Evolutionary conservation across 495 filamentous ascomycete species (phyloP).

Genomic region (Trichoderma gamsii): DNA sequence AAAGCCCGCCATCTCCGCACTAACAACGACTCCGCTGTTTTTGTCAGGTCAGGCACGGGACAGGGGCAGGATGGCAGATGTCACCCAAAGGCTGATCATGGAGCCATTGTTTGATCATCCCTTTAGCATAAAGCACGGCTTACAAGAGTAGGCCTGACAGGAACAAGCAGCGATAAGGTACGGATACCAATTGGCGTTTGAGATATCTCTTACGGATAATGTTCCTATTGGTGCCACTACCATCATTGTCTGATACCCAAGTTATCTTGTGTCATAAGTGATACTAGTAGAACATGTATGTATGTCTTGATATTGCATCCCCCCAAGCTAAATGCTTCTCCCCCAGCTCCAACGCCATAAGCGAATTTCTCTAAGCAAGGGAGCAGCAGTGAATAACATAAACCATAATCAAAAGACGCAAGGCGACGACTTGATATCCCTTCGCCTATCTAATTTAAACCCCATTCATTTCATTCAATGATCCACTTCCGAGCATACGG

Average conservation of each 20-base stretch:
- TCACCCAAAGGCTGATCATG: neutral
- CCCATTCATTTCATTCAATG: too few relatives aligned
- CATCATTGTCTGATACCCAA: too few relatives aligned
- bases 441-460: neutral
- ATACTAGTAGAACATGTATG: too few relatives aligned
- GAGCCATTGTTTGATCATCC: constrained; percentile 7
- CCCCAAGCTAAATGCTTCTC: too few relatives aligned
- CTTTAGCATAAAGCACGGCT: constrained; percentile 9
- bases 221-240: too few relatives aligned
- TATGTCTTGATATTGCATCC: too few relatives aligned
- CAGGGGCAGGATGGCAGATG: neutral
- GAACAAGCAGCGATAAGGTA: neutral
- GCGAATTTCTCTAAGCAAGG: too few relatives aligned
- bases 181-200: neutral
- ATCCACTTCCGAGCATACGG: neutral
- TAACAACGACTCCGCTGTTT: neutral
- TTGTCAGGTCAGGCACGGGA: neutral
- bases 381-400: too few relatives aligned
- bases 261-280: too few relatives aligned
- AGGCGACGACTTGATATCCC: too few relatives aligned
- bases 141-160: neutral
- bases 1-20: neutral
- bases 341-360: too few relatives aligned
- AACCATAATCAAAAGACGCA: too few relatives aligned
- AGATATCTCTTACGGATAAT: neutral